Evolutionary conservation across 116 monocot genomes (phyloP).

Genomic region (Thalassia testudinum): DNA sequence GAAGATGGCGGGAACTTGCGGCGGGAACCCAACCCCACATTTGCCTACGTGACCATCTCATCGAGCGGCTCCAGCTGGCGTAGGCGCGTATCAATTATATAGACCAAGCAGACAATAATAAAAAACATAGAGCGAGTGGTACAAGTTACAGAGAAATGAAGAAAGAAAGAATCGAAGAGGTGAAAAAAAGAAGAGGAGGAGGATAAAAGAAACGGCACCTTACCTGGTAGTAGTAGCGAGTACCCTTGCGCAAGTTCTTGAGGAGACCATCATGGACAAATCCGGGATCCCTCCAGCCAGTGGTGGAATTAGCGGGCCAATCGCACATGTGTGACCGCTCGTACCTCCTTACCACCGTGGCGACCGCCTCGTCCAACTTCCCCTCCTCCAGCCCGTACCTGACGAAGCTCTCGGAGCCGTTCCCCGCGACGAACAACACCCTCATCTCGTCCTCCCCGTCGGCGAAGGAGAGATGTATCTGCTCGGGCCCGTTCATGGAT

Average conservation of each 20-base stretch:
- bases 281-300: conserved; percentile 96
- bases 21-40: too few relatives aligned
- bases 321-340: conserved; percentile 75
- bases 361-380: conserved; percentile 20
- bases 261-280: conserved; percentile 74
- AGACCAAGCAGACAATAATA: too few relatives aligned
- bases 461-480: conserved; percentile 75
- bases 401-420: conserved; percentile 24
- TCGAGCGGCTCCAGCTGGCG: too few relatives aligned
- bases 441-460: conserved; percentile 81
- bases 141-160: too few relatives aligned
- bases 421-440: conserved; percentile 67
- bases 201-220: too few relatives aligned
- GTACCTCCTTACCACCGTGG: conserved; percentile 48
- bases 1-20: too few relatives aligned
- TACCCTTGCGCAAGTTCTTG: conserved; percentile 55
- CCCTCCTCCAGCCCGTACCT: conserved; percentile 35
- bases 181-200: too few relatives aligned
- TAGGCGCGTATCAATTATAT: too few relatives aligned
- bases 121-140: too few relatives aligned
- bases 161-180: too few relatives aligned
- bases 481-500: conserved; percentile 30
- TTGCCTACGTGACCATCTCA: too few relatives aligned
- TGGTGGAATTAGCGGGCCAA: conserved; percentile 56
- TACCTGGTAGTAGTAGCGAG: conserved; percentile 77